A percentile compares a stretch with the other conserved stretches of the same genome.
Evolutionary conservation across 768 basidiomycete species (phyloP).

Genomic region (Mycena amicta): DNA sequence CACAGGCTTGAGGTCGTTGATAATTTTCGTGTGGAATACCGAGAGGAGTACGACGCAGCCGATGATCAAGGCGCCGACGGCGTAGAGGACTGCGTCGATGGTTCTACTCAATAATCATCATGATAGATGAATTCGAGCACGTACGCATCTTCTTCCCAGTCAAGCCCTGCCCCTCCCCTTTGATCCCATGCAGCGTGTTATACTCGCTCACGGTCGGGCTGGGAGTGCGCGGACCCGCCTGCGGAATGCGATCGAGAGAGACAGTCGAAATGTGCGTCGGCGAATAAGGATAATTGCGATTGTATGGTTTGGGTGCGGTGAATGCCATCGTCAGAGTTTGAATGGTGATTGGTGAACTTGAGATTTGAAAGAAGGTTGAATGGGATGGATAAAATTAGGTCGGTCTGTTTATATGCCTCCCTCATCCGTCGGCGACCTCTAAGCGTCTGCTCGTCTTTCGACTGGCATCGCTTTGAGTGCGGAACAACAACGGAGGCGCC

Average conservation of each 20-base stretch:
- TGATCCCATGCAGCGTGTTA: constrained; percentile 3
- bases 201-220: constrained; percentile 11
- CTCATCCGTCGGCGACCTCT: no score
- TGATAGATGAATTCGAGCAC: not conserved
- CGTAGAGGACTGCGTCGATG: constrained; percentile 6
- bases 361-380: no score
- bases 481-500: no score
- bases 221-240: not conserved
- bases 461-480: no score
- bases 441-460: no score
- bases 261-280: no score
- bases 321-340: not conserved
- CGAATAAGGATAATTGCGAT: no score
- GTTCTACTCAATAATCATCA: constrained; percentile 3
- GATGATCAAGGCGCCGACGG: not conserved
- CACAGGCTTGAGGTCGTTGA: not conserved
- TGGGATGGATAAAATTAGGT: no score
- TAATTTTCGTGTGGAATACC: constrained; percentile 8
- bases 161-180: not conserved
- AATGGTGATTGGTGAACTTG: no score
- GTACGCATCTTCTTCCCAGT: not conserved
- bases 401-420: no score
- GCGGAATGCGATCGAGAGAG: no score
- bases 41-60: not conserved
- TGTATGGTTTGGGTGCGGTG: no score